phyloP scores from a whole-genome alignment of 805 yeast genomes.

The Ogataea naganishii region DNA sequence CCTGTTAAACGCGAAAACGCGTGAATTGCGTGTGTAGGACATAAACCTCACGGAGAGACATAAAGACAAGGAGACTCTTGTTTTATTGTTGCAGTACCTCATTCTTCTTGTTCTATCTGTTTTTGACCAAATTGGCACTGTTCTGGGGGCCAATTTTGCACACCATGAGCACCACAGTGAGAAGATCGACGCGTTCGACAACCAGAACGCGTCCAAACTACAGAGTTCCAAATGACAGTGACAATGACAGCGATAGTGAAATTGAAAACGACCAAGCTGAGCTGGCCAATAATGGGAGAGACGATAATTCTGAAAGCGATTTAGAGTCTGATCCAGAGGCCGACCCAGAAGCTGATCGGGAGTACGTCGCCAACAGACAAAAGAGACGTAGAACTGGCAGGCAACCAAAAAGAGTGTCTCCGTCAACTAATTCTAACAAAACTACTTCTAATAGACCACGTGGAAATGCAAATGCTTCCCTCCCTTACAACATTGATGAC shows the following conservation, averaged over 20 bases:
- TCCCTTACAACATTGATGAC: slow-evolving; percentile 24
- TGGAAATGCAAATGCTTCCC: slow-evolving; percentile 6
- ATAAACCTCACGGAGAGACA: too few species aligned
- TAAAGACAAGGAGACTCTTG: too few species aligned
- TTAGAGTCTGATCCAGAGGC: slow-evolving; percentile 4
- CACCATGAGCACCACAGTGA: slow-evolving; percentile 5
- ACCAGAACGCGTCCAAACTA: slow-evolving; percentile 6
- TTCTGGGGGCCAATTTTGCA: slow-evolving; percentile 1
- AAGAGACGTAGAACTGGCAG: slow-evolving; percentile 10
- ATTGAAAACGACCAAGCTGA: slow-evolving; percentile 8
- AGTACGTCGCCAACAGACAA: slow-evolving; percentile 20
- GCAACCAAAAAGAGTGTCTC: slow-evolving; percentile 6
- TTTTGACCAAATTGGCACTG: slow-evolving; percentile 2
- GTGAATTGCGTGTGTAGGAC: too few species aligned
- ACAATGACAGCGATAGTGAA: slow-evolving; percentile 12
- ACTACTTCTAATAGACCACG: slow-evolving; percentile 4
- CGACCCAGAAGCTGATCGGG: slow-evolving; percentile 10
- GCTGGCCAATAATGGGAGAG: slow-evolving; percentile 6
- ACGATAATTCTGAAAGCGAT: too few species aligned
- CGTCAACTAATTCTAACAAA: slow-evolving; percentile 8
- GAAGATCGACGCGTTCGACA: slow-evolving; percentile 6
- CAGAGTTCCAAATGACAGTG: slow-evolving; percentile 10
- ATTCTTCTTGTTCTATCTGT: too few species aligned
- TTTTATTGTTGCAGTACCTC: too few species aligned
- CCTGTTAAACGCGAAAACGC: too few species aligned